Conservation (phyloP, 768 basidiomycete genomes). For the Naganishia randhawae region DNA sequence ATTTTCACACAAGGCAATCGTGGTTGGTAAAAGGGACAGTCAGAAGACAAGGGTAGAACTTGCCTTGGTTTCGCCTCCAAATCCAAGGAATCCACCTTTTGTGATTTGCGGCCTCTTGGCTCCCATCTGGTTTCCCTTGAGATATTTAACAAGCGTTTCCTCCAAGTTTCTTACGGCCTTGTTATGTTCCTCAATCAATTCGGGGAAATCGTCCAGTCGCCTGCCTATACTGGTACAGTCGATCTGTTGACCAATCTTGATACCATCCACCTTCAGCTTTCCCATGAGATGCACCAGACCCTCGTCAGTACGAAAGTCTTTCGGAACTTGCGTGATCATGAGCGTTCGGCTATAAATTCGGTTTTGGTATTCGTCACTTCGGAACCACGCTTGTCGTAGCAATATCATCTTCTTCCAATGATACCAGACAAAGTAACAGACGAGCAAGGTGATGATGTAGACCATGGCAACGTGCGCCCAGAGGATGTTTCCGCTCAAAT, state of each 20-base stretch:
- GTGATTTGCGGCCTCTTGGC: constrained; percentile 76
- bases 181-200: constrained; percentile 81
- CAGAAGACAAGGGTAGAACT: background rate
- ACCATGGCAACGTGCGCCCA: constrained; percentile 80
- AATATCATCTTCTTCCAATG: constrained; percentile 61
- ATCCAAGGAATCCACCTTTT: constrained; percentile 71
- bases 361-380: constrained; percentile 62
- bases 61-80: constrained; percentile 66
- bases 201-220: constrained; percentile 79
- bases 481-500: constrained; percentile 66
- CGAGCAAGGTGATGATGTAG: constrained; percentile 65
- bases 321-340: constrained; percentile 71
- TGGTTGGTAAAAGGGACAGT: background rate
- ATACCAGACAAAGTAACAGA: constrained; percentile 40
- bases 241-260: constrained; percentile 49
- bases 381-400: constrained; percentile 79
- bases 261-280: constrained; percentile 51
- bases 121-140: constrained; percentile 74
- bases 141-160: constrained; percentile 77
- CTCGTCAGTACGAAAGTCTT: constrained; percentile 76
- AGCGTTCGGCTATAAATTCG: constrained; percentile 93
- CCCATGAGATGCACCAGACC: constrained; percentile 60
- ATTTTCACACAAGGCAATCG: background rate
- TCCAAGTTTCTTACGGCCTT: constrained; percentile 91
- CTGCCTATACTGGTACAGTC: constrained; percentile 54